A percentile compares a stretch with the other conserved stretches of the same genome.
These are phyloP conservation scores for Gracilariopsis chorda DNA, from an alignment of 23 red algal species.

Conservation along the genomic window DNA sequence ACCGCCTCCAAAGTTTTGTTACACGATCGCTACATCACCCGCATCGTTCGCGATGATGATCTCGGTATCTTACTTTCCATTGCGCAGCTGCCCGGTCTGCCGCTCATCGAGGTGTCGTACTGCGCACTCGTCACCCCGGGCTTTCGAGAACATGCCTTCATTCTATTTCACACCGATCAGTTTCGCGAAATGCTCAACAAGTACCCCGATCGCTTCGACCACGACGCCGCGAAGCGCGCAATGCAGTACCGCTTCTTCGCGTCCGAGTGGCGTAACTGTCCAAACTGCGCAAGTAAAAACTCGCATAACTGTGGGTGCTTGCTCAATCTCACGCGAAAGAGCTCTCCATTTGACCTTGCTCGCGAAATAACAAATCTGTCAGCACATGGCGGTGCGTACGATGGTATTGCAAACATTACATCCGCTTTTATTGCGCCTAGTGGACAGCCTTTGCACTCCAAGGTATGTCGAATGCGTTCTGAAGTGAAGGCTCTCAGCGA, in stretches of 20 bases:
- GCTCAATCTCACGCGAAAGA: background rate
- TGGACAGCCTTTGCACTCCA: background rate
- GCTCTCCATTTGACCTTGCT: background rate
- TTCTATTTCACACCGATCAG: background rate
- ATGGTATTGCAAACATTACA: background rate
- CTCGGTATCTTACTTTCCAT: conserved; percentile 12
- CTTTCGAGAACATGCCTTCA: conserved; percentile 10
- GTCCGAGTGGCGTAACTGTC: conserved; percentile 15
- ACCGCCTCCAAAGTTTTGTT: background rate
- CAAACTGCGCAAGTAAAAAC: background rate
- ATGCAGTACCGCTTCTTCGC: conserved; percentile 8
- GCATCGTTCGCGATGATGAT: conserved; percentile 7
- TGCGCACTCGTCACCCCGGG: background rate
- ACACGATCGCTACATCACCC: background rate
- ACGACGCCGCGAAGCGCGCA: background rate
- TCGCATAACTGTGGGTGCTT: background rate
- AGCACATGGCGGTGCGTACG: background rate
- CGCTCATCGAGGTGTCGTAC: conserved; percentile 28
- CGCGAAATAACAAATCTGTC: background rate
- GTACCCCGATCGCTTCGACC: background rate
- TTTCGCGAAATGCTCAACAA: background rate
- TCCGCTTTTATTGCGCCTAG: background rate
- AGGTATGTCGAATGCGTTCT: background rate
- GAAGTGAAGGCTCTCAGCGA: background rate
- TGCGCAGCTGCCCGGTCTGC: background rate